Evolutionary conservation across 2,329 filamentous ascomycete genomes (phyloP), one percentile per base, ranked within the genome.

Genomic region (Microsporum audouinii): DNA sequence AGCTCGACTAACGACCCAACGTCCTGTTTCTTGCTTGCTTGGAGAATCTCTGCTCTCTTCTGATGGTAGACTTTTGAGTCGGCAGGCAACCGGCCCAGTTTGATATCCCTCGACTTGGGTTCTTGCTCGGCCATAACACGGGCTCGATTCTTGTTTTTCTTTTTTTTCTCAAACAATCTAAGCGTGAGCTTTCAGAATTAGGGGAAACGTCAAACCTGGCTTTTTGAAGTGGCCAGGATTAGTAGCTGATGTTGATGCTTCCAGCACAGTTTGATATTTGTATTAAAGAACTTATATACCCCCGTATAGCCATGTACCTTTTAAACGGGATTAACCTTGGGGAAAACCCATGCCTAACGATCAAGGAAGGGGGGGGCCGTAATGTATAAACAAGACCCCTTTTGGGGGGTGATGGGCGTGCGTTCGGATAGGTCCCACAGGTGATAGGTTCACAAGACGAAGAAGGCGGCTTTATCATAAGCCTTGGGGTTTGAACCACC

Each of bases 11-110:
- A 78, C 49, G 75, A 73, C 39, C 78, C 73, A 39, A 87, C 72
- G 69, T 89, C 81, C 58, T 73, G 77, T 68, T 74, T 75, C 64
- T 75, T 76, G 74, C 86, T 89, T 34, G 87, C 87, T 51, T 80
- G 76, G 23, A 80, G 72, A 56, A 87, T 85, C 70, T 58, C 75
- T 69, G 63, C 72, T 71, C 68, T 83, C 78, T 74, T 76, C 27
- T 12, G 17, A 29, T 36, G 34, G 36, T 58, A 34, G 27, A 33
- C 34, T 58, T 36, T 55, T 34, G 33, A 23, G 36, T 36, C 51
- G 10, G 23, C 31, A 29, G 3, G 41, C 27, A 36, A 58, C 27
- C 3, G 5, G n/a, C 10, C n/a, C 31, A 36, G 17, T 14, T 38
- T 51, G 34, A 10, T 57, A 14, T 7, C 38, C 2, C n/a, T 43